Conservation (phyloP, 306 rosid species). For the Glycine tomentella region DNA sequence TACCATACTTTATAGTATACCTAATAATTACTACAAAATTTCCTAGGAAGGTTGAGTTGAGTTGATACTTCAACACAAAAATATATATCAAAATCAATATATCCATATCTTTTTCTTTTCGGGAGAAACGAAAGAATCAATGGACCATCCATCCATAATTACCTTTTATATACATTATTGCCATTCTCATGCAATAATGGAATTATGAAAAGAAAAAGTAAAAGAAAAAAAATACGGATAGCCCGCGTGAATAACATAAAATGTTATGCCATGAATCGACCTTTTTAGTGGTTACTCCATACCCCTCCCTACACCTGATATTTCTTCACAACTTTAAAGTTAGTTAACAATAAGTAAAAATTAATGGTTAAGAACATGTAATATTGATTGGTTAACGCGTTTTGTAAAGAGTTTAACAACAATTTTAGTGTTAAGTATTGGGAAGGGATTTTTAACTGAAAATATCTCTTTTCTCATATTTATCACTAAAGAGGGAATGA, state of each 20-base stretch:
- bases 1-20: neutral
- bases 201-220: constrained; percentile 24
- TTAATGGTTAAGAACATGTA: constrained; percentile 8
- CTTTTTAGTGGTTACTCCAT: neutral
- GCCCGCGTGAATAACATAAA: constrained; percentile 5
- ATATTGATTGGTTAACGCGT: neutral
- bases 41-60: neutral
- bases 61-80: constrained; percentile 11
- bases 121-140: constrained; percentile 1
- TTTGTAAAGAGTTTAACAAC: neutral
- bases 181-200: neutral
- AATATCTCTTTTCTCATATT: too few relatives aligned
- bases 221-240: neutral
- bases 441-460: too few relatives aligned
- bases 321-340: constrained; percentile 1
- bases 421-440: too few relatives aligned
- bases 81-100: neutral
- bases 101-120: neutral
- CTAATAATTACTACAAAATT: too few relatives aligned
- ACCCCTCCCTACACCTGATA: neutral
- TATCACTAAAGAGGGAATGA: too few relatives aligned
- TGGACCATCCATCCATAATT: constrained; percentile 27
- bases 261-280: neutral
- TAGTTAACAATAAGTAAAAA: neutral
- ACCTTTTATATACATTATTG: constrained; percentile 18